Evolutionary conservation across 345 rosid species (phyloP), one percentile per base, ranked within the genome.

Genomic region (Lagerstroemia speciosa): DNA sequence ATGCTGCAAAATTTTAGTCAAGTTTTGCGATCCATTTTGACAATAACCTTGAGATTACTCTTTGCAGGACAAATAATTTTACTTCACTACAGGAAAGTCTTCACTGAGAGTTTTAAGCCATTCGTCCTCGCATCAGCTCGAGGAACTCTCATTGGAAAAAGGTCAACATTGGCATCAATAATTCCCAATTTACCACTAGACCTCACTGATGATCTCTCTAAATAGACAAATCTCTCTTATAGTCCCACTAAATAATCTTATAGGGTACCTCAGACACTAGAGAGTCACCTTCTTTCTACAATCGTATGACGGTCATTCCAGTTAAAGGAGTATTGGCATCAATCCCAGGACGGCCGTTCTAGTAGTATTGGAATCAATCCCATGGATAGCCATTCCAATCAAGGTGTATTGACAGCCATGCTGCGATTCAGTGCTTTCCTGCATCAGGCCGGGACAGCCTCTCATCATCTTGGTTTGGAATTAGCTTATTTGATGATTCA

Each of bases 111-210:
- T 68, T 80, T 89, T 64, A 74, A 79, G 40, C 82, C 89, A 61
- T 73, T 80, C 69, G 58, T 83, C 60, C 75, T 76, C 10, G 50
- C 77, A 50, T 82, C 88, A 64, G 92, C 95, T 29, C 75, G 82
- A 36, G 86, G 87, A 77, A 77, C 86, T 73, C 97, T 93, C 72
- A 87, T 88, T 24, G 98, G 98, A 38, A 81, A 78, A 74, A 89
- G 86, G 97, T 89, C 30, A 74, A 79, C 65, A 66, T 37, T 40
- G 53, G 24, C 60, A n/a, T 53, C 19, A 30, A 30, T 5, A 3
- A 12, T 58, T 58, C 31, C 34, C 33, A 1, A 27, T 58, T 27
- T 26, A 30, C 33, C 15, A 58, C 29, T 14, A 2, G 3, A 12
- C n/a, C 31, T 8, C 5, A 27, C 33, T 58, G 0, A 8, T 58